Percentiles rank a stretch among this genome's conserved stretches.
Conservation (phyloP, 2,329 filamentous ascomycete species). For the Endoconidiophora polonica region DNA sequence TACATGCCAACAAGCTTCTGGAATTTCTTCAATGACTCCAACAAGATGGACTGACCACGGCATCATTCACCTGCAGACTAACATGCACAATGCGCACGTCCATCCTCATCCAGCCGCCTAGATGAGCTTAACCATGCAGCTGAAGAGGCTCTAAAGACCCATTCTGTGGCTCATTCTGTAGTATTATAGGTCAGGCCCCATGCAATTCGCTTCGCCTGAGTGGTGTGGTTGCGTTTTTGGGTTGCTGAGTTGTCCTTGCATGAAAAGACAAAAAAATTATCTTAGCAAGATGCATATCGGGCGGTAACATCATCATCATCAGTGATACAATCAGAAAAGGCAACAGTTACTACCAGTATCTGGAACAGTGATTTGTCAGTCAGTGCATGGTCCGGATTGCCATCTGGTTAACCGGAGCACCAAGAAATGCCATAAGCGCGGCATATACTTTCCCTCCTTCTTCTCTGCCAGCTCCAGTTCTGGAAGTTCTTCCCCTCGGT, state of each 20-base stretch:
- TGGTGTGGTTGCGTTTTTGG: neutral
- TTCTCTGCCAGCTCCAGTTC: too few species aligned
- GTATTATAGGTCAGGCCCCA: neutral
- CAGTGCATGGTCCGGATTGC: too few species aligned
- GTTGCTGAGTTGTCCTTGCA: slow-evolving; percentile 19
- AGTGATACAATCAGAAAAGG: too few species aligned
- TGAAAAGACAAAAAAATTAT: neutral
- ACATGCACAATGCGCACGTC: neutral
- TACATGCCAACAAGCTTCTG: too few species aligned
- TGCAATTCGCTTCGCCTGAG: neutral
- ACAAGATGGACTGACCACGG: too few species aligned
- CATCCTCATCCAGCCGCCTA: neutral
- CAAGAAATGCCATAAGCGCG: neutral
- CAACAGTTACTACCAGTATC: too few species aligned
- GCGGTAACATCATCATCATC: too few species aligned
- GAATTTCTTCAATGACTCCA: too few species aligned
- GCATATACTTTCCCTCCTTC: neutral
- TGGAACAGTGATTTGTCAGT: too few species aligned
- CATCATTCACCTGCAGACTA: neutral
- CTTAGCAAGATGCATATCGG: too few species aligned
- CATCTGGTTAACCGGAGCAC: neutral
- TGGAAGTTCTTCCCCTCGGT: too few species aligned
- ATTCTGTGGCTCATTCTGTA: neutral
- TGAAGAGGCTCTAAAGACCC: neutral
- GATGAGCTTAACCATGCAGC: neutral